Conservation (phyloP, 1,139 yeast species). For the Yamadazyma aaseri region DNA sequence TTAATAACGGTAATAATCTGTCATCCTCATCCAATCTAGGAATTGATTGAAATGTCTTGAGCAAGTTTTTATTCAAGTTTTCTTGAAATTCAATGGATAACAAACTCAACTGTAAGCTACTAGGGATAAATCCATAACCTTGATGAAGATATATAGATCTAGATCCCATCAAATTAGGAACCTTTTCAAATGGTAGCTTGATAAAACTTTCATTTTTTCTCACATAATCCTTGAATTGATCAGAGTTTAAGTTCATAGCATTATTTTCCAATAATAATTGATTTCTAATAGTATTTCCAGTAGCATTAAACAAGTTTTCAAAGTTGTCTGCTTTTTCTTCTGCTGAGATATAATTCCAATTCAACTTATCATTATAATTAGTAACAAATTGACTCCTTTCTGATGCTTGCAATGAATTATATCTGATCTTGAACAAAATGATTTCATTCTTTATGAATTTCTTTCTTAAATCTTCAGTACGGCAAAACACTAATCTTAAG, state of each 20-base stretch:
- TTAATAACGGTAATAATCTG: conserved; percentile 77
- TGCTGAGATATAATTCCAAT: conserved; percentile 67
- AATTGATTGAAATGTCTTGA: conserved; percentile 70
- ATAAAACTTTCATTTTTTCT: conserved; percentile 59
- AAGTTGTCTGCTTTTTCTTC: conserved; percentile 58
- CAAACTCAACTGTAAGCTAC: conserved; percentile 70
- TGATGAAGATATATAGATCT: conserved; percentile 63
- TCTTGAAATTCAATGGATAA: conserved; percentile 66
- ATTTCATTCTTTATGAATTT: conserved; percentile 79
- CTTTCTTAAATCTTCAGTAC: conserved; percentile 80
- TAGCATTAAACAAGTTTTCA: conserved; percentile 54
- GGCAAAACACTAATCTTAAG: conserved; percentile 82
- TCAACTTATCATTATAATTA: conserved; percentile 49
- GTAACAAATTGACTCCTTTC: conserved; percentile 74
- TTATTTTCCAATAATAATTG: conserved; percentile 32
- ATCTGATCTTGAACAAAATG: conserved; percentile 71
- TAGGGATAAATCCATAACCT: conserved; percentile 86
- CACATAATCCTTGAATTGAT: conserved; percentile 44
- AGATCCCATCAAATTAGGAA: conserved; percentile 67
- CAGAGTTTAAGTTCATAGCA: conserved; percentile 31
- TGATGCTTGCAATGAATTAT: conserved; percentile 56
- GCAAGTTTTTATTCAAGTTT: conserved; percentile 51
- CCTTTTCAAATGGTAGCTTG: conserved; percentile 84
- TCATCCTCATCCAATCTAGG: conserved; percentile 93
- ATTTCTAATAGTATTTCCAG: conserved; percentile 35